Evolutionary conservation across 2,329 filamentous ascomycete genomes (phyloP).

Genomic region (Xylaria polymorpha): DNA sequence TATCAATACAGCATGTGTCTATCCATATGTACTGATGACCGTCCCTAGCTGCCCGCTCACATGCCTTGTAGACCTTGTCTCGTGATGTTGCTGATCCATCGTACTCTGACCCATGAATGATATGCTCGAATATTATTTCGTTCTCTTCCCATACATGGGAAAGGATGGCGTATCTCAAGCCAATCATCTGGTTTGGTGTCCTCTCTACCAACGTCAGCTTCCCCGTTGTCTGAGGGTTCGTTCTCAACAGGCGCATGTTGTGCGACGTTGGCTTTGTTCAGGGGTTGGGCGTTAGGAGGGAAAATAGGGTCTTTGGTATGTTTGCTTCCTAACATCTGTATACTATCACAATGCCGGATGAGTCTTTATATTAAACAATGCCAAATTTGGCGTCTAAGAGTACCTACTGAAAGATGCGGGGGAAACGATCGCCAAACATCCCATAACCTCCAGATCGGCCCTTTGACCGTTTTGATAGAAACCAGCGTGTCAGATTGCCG

Average conservation of each 20-base stretch:
- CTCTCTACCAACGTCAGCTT: slow-evolving; percentile 33
- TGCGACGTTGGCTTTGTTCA: background rate
- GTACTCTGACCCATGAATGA: background rate
- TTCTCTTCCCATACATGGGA: slow-evolving; percentile 25
- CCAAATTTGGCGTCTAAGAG: background rate
- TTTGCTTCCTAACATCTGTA: no score
- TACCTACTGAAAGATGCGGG: background rate
- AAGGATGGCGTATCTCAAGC: slow-evolving; percentile 20
- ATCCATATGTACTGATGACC: slow-evolving; percentile 24
- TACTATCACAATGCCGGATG: background rate
- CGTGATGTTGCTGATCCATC: background rate
- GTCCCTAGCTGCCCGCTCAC: slow-evolving; percentile 1
- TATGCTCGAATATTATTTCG: slow-evolving; percentile 21
- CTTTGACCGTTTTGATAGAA: background rate
- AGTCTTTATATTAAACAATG: background rate
- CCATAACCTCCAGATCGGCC: background rate
- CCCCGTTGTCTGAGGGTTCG: background rate
- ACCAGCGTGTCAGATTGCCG: background rate
- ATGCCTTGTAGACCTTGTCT: slow-evolving; percentile 13
- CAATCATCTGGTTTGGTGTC: slow-evolving; percentile 22
- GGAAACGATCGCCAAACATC: background rate
- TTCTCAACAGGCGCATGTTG: slow-evolving; percentile 9
- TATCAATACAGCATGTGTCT: slow-evolving; percentile 29
- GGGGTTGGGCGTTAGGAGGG: background rate
- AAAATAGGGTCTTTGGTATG: background rate